Conservation (phyloP, 2,329 filamentous ascomycete genomes). For the Boeremia exigua region DNA sequence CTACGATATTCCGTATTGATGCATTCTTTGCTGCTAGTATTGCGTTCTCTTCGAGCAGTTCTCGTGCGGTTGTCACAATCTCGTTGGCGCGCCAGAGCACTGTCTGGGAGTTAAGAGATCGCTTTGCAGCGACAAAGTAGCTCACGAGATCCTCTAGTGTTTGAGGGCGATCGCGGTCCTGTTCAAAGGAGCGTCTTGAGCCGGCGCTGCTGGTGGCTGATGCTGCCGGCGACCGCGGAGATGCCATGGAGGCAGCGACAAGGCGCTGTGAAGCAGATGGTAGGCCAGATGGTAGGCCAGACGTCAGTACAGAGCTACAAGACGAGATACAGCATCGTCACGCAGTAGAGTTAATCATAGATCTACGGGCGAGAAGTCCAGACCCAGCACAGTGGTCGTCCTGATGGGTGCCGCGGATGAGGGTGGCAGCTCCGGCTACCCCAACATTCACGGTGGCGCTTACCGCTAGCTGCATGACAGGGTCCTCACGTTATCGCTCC, state of each 20-base stretch:
- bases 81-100: conserved; percentile 87
- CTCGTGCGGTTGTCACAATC: conserved; percentile 77
- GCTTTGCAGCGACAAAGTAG: conserved; percentile 85
- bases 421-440: conserved; percentile 10
- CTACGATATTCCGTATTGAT: conserved; percentile 50
- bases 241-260: conserved; percentile 37
- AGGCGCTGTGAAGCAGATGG: background rate
- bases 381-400: conserved; percentile 2
- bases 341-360: background rate
- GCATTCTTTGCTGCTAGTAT: conserved; percentile 65
- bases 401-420: conserved; percentile 1
- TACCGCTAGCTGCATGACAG: conserved; percentile 16
- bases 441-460: conserved; percentile 16
- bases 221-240: conserved; percentile 51
- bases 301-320: background rate
- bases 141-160: conserved; percentile 78
- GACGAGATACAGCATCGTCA: background rate
- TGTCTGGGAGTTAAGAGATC: conserved; percentile 81
- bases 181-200: conserved; percentile 31
- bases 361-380: background rate
- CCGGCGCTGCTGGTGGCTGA: conserved; percentile 47
- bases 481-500: conserved; percentile 6
- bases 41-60: conserved; percentile 78
- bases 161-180: conserved; percentile 45
- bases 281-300: background rate